Conservation (phyloP, 2,329 filamentous ascomycete species). For the Simplicillium aogashimaense region DNA sequence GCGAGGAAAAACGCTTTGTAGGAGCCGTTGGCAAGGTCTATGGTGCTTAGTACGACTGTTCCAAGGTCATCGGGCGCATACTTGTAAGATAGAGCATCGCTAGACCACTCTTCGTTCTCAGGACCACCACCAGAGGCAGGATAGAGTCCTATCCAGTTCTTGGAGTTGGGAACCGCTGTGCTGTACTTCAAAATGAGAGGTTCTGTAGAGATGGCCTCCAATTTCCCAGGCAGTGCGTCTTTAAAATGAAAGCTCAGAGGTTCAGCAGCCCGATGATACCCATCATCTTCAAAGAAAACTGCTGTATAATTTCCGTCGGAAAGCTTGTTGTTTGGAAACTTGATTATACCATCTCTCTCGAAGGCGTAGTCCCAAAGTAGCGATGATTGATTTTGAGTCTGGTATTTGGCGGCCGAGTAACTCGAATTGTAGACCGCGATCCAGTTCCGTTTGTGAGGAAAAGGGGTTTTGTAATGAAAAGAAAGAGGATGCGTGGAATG, state of each 20-base stretch:
- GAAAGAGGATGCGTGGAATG: slow-evolving; percentile 2
- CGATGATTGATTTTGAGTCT: background rate
- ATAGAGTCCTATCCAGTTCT: slow-evolving; percentile 7
- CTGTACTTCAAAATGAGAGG: slow-evolving; percentile 4
- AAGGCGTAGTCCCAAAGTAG: slow-evolving; percentile 3
- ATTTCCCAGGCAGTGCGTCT: background rate
- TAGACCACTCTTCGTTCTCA: background rate
- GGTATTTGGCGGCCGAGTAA: too few species aligned
- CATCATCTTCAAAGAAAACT: slow-evolving; percentile 3
- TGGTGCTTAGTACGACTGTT: background rate
- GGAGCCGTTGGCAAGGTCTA: slow-evolving; percentile 3
- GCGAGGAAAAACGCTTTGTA: slow-evolving; percentile 5
- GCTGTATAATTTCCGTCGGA: slow-evolving; percentile 4
- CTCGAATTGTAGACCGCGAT: slow-evolving; percentile 2
- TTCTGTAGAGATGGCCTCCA: background rate
- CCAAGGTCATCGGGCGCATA: slow-evolving; percentile 2
- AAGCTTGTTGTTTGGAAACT: slow-evolving; percentile 2
- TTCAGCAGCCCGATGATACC: slow-evolving; percentile 2
- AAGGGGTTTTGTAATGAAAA: slow-evolving; percentile 4
- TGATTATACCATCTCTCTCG: slow-evolving; percentile 1
- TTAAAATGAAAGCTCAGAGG: slow-evolving; percentile 12
- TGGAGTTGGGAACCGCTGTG: background rate
- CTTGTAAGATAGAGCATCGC: slow-evolving; percentile 1
- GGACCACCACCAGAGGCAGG: slow-evolving; percentile 5
- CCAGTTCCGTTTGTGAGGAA: slow-evolving; percentile 5